phyloP scores from a whole-genome alignment of 2,329 filamentous ascomycete genomes.

The Biscogniauxia marginata region DNA sequence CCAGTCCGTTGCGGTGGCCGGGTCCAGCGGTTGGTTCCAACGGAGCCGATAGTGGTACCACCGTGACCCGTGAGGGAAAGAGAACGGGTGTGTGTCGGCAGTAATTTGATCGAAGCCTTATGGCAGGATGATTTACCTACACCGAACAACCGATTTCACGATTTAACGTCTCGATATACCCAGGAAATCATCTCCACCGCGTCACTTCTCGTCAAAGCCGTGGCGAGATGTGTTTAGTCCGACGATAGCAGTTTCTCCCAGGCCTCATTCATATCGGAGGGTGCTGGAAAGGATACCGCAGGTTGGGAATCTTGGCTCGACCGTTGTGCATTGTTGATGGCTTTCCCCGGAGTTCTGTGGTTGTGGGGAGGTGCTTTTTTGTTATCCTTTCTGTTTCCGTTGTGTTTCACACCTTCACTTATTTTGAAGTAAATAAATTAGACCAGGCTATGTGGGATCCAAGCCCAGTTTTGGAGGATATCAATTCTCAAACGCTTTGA shows the following conservation, averaged over 20 bases:
- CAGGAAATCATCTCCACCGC: neutral
- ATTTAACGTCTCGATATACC: neutral
- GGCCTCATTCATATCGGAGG: neutral
- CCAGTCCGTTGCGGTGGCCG: conserved; percentile 88
- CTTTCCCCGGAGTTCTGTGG: neutral
- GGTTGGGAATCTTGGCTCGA: neutral
- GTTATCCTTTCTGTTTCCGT: neutral
- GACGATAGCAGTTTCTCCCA: neutral
- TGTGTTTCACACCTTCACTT: neutral
- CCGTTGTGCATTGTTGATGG: neutral
- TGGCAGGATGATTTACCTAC: conserved; percentile 4
- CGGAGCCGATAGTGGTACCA: conserved; percentile 64
- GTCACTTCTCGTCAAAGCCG: neutral
- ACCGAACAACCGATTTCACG: neutral
- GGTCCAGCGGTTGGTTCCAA: conserved; percentile 87
- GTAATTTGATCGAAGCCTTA: neutral
- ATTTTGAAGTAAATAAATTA: neutral
- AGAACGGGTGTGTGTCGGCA: conserved; percentile 1
- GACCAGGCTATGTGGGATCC: neutral
- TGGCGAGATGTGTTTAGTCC: neutral
- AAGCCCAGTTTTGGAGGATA: neutral
- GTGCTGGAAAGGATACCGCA: neutral
- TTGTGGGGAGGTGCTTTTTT: neutral
- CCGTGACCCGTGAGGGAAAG: conserved; percentile 5
- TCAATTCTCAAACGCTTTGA: neutral